Evolutionary conservation across 805 yeast genomes (phyloP).

Genomic region (Saturnispora bothae): DNA sequence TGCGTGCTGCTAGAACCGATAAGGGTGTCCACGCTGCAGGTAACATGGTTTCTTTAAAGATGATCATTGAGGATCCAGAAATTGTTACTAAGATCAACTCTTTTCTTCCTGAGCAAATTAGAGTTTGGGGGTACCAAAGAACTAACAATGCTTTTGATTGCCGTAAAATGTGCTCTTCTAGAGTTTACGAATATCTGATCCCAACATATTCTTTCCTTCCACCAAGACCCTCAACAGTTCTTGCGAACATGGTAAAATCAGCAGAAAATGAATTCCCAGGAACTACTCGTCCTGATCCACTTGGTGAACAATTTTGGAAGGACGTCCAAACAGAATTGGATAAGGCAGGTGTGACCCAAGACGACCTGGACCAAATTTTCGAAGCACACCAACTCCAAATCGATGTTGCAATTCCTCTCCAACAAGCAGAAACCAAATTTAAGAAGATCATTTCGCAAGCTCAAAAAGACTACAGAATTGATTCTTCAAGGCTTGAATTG

Average conservation of each 20-base stretch:
- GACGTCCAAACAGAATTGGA: slow-evolving; percentile 30
- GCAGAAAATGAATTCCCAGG: slow-evolving; percentile 49
- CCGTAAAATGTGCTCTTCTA: slow-evolving; percentile 89
- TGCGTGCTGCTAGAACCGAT: slow-evolving; percentile 83
- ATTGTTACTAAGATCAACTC: slow-evolving; percentile 64
- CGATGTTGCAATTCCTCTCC: slow-evolving; percentile 26
- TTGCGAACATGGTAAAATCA: slow-evolving; percentile 48
- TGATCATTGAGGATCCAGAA: slow-evolving; percentile 75
- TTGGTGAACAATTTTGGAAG: slow-evolving; percentile 70
- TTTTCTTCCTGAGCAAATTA: slow-evolving; percentile 70
- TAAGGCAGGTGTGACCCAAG: slow-evolving; percentile 30
- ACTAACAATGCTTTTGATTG: slow-evolving; percentile 89
- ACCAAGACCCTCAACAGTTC: slow-evolving; percentile 68
- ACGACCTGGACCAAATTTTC: slow-evolving; percentile 28
- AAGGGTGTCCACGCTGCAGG: slow-evolving; percentile 99
- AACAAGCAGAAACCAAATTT: slow-evolving; percentile 33
- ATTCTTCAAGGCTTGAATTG: slow-evolving; percentile 46
- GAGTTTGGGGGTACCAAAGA: slow-evolving; percentile 89
- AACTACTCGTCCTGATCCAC: slow-evolving; percentile 48
- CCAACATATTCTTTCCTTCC: slow-evolving; percentile 88
- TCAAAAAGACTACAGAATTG: slow-evolving; percentile 61
- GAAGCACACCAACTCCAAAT: slow-evolving; percentile 29
- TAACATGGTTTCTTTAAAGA: slow-evolving; percentile 72
- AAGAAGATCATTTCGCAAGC: slow-evolving; percentile 55
- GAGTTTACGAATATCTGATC: slow-evolving; percentile 86